These are phyloP conservation scores for Eutrema heterophyllum DNA, from an alignment of 345 rosid genomes.

Conservation along the genomic window DNA sequence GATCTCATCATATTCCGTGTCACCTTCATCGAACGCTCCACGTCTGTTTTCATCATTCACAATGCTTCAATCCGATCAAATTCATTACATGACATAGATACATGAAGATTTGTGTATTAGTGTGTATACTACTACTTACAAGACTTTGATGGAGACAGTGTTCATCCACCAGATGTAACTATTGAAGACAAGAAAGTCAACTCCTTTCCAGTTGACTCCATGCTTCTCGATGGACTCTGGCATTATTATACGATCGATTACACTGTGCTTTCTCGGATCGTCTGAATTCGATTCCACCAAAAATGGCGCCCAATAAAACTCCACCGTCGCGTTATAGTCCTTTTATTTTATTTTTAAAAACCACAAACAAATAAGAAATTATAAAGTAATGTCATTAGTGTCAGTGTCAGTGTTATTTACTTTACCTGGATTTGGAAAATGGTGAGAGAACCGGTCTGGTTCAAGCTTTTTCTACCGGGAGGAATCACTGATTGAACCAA, in stretches of 20 bases:
- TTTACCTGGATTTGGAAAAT: conserved; percentile 70
- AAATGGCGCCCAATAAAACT: conserved; percentile 97
- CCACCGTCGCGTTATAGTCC: conserved; percentile 93
- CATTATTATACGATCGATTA: conserved; percentile 71
- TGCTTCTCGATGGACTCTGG: conserved; percentile 80
- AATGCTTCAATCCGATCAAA: conserved; percentile 43
- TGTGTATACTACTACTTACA: conserved; percentile 43
- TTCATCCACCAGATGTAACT: conserved; percentile 99
- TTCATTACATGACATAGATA: neutral
- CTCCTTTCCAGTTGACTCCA: conserved; percentile 76
- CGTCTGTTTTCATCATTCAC: conserved; percentile 40
- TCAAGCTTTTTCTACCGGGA: conserved; percentile 58
- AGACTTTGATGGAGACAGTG: conserved; percentile 65
- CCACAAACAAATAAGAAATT: neutral
- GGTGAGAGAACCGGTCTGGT: conserved; percentile 55
- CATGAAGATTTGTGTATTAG: neutral
- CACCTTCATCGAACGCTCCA: conserved; percentile 77
- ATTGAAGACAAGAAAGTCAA: conserved; percentile 82
- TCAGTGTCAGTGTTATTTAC: neutral
- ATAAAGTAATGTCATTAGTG: neutral
- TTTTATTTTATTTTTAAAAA: neutral
- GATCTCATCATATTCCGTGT: conserved; percentile 68
- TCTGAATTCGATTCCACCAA: conserved; percentile 93
- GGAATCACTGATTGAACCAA: conserved; percentile 81
- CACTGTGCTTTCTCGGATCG: conserved; percentile 67